phyloP scores from a whole-genome alignment of 768 basidiomycete genomes.

The Boletus fagicola region DNA sequence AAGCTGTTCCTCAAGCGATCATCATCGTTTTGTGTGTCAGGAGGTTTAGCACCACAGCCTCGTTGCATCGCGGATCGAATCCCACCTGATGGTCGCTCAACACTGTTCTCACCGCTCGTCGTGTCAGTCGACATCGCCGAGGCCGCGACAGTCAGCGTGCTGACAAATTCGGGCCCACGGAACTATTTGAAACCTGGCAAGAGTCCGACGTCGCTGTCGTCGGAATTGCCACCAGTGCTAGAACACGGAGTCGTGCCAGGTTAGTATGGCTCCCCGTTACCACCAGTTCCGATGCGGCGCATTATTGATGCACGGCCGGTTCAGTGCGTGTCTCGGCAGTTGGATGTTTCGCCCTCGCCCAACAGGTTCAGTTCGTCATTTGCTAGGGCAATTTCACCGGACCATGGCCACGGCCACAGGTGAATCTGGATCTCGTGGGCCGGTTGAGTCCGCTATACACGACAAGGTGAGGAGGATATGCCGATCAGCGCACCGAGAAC shows the following conservation, averaged over 20 bases:
- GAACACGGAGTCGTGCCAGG: slow-evolving; percentile 5
- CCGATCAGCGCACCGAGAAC: slow-evolving; percentile 26
- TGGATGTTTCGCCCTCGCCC: slow-evolving; percentile 27
- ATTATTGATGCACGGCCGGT: slow-evolving; percentile 21
- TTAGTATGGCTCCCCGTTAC: slow-evolving; percentile 13
- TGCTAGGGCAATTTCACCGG: slow-evolving; percentile 19
- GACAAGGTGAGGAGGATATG: slow-evolving; percentile 45
- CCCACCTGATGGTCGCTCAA: slow-evolving; percentile 9
- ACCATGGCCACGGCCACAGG: slow-evolving; percentile 31
- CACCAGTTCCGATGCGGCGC: slow-evolving; percentile 14
- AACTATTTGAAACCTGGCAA: neutral
- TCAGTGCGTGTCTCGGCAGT: slow-evolving; percentile 12
- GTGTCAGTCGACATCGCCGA: neutral
- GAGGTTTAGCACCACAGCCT: slow-evolving; percentile 16
- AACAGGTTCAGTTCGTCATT: slow-evolving; percentile 22
- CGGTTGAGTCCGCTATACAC: slow-evolving; percentile 58
- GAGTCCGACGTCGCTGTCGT: neutral
- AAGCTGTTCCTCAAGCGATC: slow-evolving; percentile 8
- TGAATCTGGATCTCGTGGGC: slow-evolving; percentile 38
- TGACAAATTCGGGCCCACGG: slow-evolving; percentile 17
- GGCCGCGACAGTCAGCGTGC: neutral
- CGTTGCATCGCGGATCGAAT: slow-evolving; percentile 5
- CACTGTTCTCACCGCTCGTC: neutral
- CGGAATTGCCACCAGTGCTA: slow-evolving; percentile 1
- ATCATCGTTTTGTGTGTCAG: slow-evolving; percentile 1